These are phyloP conservation scores for Neonectria faginata DNA, from an alignment of 2,329 filamentous ascomycete species.

Conservation along the genomic window DNA sequence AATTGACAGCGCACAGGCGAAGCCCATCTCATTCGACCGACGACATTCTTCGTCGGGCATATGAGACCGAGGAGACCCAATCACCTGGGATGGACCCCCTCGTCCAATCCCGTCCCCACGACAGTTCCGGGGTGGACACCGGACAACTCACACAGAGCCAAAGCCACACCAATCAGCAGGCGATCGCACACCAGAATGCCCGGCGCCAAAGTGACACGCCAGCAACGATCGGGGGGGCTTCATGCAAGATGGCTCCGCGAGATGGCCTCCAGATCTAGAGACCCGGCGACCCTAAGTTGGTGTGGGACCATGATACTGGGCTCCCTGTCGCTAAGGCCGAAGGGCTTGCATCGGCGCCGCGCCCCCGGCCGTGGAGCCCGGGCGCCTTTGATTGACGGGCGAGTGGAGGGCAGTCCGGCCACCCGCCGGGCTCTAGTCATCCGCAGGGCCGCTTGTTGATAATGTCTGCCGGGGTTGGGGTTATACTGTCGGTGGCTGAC, in stretches of 20 bases:
- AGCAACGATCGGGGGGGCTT: slow-evolving; percentile 14
- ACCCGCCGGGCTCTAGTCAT: background rate
- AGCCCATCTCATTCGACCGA: slow-evolving; percentile 6
- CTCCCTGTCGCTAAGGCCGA: slow-evolving; percentile 9
- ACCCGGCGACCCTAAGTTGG: background rate
- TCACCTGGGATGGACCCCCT: slow-evolving; percentile 20
- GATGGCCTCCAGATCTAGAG: slow-evolving; percentile 13
- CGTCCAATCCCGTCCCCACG: slow-evolving; percentile 26
- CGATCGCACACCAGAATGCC: slow-evolving; percentile 5
- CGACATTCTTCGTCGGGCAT: slow-evolving; percentile 6
- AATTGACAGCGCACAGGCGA: slow-evolving; percentile 4
- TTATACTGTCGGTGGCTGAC: background rate
- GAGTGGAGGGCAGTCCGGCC: background rate
- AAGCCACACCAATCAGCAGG: slow-evolving; percentile 21
- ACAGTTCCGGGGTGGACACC: slow-evolving; percentile 21
- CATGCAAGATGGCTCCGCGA: slow-evolving; percentile 25
- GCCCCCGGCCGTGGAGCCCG: slow-evolving; percentile 11
- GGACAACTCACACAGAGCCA: slow-evolving; percentile 18
- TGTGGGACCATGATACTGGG: slow-evolving; percentile 11
- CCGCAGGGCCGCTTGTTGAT: background rate
- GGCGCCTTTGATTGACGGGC: background rate
- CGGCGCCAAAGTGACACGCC: slow-evolving; percentile 13
- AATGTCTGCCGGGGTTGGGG: background rate
- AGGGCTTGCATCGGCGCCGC: slow-evolving; percentile 19
- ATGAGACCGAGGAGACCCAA: slow-evolving; percentile 12